Percentiles rank a stretch among this genome's conserved stretches.
phyloP scores from a whole-genome alignment of 73 alveolate genomes.

The Symbiodinium natans region DNA sequence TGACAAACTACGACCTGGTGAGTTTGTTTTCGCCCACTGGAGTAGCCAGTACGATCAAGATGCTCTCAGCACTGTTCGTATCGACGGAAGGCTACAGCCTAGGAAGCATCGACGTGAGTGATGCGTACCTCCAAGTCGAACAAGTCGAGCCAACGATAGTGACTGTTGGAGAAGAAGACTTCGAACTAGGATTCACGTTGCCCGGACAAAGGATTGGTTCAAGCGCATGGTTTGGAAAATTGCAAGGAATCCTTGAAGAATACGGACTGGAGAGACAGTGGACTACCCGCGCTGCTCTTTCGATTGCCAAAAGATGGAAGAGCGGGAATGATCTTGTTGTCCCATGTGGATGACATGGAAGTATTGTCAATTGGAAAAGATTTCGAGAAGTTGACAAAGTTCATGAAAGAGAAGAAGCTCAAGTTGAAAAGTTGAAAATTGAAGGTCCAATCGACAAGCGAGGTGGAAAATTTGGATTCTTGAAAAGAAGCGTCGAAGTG shows the following conservation, averaged over 20 bases:
- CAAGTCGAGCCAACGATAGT: background rate
- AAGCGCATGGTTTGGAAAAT: background rate
- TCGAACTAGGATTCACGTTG: background rate
- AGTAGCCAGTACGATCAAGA: background rate
- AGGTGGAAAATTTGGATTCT: background rate
- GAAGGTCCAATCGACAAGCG: too few relatives aligned
- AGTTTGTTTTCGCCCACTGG: background rate
- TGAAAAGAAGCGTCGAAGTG: background rate
- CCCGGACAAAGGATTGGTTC: background rate
- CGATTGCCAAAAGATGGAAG: background rate
- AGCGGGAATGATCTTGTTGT: background rate
- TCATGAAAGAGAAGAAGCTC: background rate
- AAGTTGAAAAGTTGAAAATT: too few relatives aligned
- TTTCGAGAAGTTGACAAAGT: too few relatives aligned
- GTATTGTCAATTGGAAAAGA: background rate
- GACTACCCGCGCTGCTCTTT: background rate
- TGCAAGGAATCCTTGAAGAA: background rate
- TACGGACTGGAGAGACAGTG: background rate
- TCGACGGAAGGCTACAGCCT: background rate
- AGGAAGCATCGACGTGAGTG: background rate
- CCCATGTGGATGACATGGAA: background rate
- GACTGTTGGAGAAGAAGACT: background rate
- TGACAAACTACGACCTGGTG: background rate
- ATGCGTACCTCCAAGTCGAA: background rate
- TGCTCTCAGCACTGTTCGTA: background rate